Base-by-base conservation (phyloP, 345 rosid species). In the Ceriops decandra region DNA sequence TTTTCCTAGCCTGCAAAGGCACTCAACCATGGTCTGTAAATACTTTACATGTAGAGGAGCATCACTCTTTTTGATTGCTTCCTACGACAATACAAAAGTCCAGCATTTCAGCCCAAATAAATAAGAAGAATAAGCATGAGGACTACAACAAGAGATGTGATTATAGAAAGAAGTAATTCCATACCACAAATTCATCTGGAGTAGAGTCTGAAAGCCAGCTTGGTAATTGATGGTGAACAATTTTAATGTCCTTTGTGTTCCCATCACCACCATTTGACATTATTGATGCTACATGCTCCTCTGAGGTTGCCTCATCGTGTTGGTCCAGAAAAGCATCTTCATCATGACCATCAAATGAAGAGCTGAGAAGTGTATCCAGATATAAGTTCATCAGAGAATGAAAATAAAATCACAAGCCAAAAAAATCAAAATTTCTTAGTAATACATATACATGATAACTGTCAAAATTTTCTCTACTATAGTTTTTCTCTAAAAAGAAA, bases 21-120 rank as follows among this genome's bases (percentile, higher is more conserved):
- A 91, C 85, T 95, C 97, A 80, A 95, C 93, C 93, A 91, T 75
- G 69, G 99, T 95, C 80, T 85, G 93, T 79, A 95, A 82, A 85
- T 95, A 95, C 85, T 95, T 95, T 70, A 95, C 87, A 73, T 92
- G 95, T 68, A 86, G 81, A 46, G 93, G 90, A 78, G 89, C 88
- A 74, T 91, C 90, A 70, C 93, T 91, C 85, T 95, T 95, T 85
- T 78, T 87, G 51, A 91, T 67, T 62, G 87, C 73, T 86, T 95
- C 99, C 99, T 95, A 76, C 53, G 84, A 64, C 59, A 57, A 77
- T 65, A 66, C 19, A 58, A 62, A 58, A 51, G 58, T 54, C 32
- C 56, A 60, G 57, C 21, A 42, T 30, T 69, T 86, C 62, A 82
- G 65, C 64, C 73, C 26, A 62, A 66, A 57, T 17, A 33, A 64